Conservation (phyloP, 2,329 filamentous ascomycete species). For the Cryphonectria naterciae region DNA sequence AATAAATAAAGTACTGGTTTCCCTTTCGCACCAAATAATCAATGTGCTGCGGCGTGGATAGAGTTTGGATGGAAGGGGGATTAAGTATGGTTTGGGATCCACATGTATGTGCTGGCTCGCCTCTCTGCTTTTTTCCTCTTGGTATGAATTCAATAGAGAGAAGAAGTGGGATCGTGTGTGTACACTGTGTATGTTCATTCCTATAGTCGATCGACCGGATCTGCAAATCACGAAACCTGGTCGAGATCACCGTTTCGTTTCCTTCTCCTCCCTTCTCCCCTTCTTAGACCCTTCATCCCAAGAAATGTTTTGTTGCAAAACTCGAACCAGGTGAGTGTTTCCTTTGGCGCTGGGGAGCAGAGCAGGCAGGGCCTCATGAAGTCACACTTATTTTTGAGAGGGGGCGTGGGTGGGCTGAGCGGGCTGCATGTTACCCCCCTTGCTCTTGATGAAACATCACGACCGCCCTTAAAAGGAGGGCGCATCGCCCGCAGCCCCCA, state of each 20-base stretch:
- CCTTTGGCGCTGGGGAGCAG: constrained; percentile 7
- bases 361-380: background rate
- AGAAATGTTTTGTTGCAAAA: background rate
- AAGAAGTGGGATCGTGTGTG: background rate
- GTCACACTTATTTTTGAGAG: background rate
- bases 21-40: background rate
- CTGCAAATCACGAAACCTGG: background rate
- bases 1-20: background rate
- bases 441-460: constrained; percentile 27
- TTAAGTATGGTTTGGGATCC: background rate
- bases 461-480: constrained; percentile 25
- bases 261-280: background rate
- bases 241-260: constrained; percentile 1
- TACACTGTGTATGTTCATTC: background rate
- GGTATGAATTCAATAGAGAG: background rate
- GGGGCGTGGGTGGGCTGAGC: constrained; percentile 11
- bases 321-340: constrained; percentile 1
- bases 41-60: background rate
- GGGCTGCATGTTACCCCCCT: constrained; percentile 17
- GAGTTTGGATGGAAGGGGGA: background rate
- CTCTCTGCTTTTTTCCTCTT: background rate
- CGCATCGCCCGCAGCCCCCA: constrained; percentile 13
- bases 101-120: background rate
- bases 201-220: background rate
- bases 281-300: background rate